Conservation (phyloP, 257 asterid genomes). For the Coffea canephora region DNA sequence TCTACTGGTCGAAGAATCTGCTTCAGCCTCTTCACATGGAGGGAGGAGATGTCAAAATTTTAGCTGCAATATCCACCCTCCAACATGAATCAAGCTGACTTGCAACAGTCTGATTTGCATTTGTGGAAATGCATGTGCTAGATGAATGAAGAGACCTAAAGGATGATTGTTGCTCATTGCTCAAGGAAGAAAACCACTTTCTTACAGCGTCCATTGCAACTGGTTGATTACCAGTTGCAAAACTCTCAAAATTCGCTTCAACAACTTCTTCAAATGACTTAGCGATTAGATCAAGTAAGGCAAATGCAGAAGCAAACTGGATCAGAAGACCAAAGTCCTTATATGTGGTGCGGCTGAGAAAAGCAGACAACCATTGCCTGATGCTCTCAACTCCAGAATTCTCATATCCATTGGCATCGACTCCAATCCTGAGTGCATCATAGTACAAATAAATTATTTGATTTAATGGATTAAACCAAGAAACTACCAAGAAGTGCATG, state of each 20-base stretch:
- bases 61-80: not conserved
- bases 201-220: constrained; percentile 37
- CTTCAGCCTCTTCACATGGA: not conserved
- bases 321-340: constrained; percentile 31
- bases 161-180: constrained; percentile 52
- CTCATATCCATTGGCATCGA: constrained; percentile 53
- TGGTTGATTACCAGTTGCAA: constrained; percentile 28
- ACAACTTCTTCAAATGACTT: constrained; percentile 46
- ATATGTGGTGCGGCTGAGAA: constrained; percentile 26
- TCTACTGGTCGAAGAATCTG: not conserved
- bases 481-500: not conserved
- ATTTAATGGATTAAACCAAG: not conserved
- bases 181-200: constrained; percentile 65
- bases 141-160: constrained; percentile 40
- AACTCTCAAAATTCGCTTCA: constrained; percentile 25
- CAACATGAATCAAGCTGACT: not conserved
- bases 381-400: constrained; percentile 51
- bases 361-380: constrained; percentile 43
- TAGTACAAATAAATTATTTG: not conserved
- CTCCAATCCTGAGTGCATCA: constrained; percentile 58
- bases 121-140: constrained; percentile 4
- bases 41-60: not conserved
- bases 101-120: not conserved
- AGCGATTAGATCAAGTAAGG: constrained; percentile 48
- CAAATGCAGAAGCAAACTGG: constrained; percentile 48